Base-by-base conservation (phyloP, 169 alveolate genomes). In the Babesia bovis region DNA sequence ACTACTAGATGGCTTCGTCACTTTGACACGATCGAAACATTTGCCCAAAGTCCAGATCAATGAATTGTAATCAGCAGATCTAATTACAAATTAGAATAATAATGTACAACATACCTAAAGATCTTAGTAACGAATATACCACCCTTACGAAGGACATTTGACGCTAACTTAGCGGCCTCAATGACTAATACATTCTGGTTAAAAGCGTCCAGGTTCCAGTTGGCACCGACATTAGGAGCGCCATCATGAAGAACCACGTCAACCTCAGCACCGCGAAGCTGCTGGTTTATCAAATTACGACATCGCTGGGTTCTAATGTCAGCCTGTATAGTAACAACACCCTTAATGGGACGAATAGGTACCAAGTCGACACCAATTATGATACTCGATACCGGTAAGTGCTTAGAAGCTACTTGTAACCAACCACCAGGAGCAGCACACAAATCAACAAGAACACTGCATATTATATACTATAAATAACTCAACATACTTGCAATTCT, bases 401-500 rank as follows among this genome's bases (percentile, higher is more conserved):
- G 91, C 79, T 94, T 87, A 69, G 92, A 85, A 19, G 98, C 97
- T 3, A 93, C 97, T 83, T 96, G 98, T 49, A 95, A 88, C 99
- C 99, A 98, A 13, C 99, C 99, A 15, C 99, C 99, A 21, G 99
- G 99, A 23, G 99, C 99, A 25, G 99, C 99, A 92, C 99, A 98
- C 50, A 98, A 91, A 91, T 98, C 99, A 25, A 98, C 95, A 93
- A 95, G 36, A 74, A 86, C 76, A 87, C 85, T 77, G 47, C 77
- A 75, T 90, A 83, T 60, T 21, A 69, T 4, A 6, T 7, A 59
- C 21, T 44, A 30, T 42, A 51, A 13, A 59, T 1, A 15, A 1
- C 49, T n/a, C 7, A 30, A 47, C 78, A 53, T 47, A 77, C 85
- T 87, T 79, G 77, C 93, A 90, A 74, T 92, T 75, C 59, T 78